Base-by-base conservation (phyloP, 352 stramenopile genomes). In the Pythium oligandrum region DNA sequence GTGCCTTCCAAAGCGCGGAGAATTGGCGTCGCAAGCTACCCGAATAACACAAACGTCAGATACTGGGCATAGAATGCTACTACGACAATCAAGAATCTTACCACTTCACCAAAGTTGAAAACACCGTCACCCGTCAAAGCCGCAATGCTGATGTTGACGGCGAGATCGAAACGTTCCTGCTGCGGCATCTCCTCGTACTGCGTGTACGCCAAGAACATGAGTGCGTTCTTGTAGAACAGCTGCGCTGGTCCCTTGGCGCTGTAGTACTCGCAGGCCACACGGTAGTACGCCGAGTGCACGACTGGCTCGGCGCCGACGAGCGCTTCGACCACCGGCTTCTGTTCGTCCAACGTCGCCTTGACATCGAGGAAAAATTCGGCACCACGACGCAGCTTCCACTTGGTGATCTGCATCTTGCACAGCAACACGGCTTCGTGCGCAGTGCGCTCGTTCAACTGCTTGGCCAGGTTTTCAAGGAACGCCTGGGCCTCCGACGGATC, bases 21-120 rank as follows among this genome's bases (percentile, higher is more conserved):
- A 48, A 98, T 96, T 5, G 95, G 94, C 40, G 96, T 98, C 36
- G 90, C 85, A 59, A 97, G 52, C 78, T 92, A 42, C 38, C 38
- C 7, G 7, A 42, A 42, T 42, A 8, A 42, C 38, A 8, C 38
- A 42, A 42, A 12, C 12, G 38, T 42, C 12, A 42, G 7, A 8
- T 12, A 26, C 17, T 26, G 17, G 17, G 17, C 17, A 26, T 26
- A 26, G 17, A 26, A 26, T 0, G 17, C 17, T 26, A 26, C 17
- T 26, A 26, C 17, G 17, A 26, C 17, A 26, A 26, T 3, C 12
- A 35, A 48, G 42, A 3, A 38, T 51, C 83, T 38, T 46, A 98
- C 86, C 57, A 99, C 90, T 91, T 99, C 95, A 44, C 96, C 96
- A 66, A 99, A 98, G 78, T 99, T 98, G 75, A 98, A 99, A 2